These are phyloP conservation scores for Eucalyptus virginea DNA, from an alignment of 345 rosid genomes.

Conservation along the genomic window DNA sequence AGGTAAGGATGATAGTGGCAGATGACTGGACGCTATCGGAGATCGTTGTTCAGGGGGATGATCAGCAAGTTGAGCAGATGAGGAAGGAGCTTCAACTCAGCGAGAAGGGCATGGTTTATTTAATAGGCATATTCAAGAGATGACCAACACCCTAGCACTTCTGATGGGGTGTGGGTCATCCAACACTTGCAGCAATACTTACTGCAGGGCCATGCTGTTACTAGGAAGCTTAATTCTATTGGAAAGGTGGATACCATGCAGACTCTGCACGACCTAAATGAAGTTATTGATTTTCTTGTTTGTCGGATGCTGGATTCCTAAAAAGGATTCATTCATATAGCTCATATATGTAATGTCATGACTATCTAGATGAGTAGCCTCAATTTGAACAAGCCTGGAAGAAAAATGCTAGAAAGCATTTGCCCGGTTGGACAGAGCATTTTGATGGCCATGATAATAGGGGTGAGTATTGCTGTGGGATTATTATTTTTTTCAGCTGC, in stretches of 20 bases:
- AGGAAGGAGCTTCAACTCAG: constrained; percentile 42
- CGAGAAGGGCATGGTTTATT: constrained; percentile 55
- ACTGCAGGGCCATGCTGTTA: constrained; percentile 58
- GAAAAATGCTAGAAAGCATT: constrained; percentile 38
- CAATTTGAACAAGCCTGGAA: constrained; percentile 67
- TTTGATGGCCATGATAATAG: not conserved
- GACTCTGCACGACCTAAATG: constrained; percentile 60
- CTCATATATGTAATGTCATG: not conserved
- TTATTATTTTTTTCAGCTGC: not conserved
- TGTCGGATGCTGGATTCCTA: not conserved
- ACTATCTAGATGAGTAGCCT: constrained; percentile 39
- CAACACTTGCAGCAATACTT: not conserved
- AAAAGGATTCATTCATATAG: not conserved
- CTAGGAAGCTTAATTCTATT: constrained; percentile 57
- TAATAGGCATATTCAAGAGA: constrained; percentile 71
- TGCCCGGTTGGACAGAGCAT: constrained; percentile 58
- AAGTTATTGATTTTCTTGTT: constrained; percentile 20
- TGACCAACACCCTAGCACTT: not conserved
- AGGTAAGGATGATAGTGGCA: constrained; percentile 55
- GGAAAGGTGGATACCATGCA: constrained; percentile 63
- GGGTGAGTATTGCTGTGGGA: not conserved
- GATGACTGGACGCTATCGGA: constrained; percentile 38
- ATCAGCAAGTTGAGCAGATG: constrained; percentile 80
- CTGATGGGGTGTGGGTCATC: too few relatives aligned
- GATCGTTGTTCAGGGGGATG: constrained; percentile 77